These are phyloP conservation scores for Adansonia gregorii DNA, from an alignment of 441 rosid species.

Conservation along the genomic window DNA sequence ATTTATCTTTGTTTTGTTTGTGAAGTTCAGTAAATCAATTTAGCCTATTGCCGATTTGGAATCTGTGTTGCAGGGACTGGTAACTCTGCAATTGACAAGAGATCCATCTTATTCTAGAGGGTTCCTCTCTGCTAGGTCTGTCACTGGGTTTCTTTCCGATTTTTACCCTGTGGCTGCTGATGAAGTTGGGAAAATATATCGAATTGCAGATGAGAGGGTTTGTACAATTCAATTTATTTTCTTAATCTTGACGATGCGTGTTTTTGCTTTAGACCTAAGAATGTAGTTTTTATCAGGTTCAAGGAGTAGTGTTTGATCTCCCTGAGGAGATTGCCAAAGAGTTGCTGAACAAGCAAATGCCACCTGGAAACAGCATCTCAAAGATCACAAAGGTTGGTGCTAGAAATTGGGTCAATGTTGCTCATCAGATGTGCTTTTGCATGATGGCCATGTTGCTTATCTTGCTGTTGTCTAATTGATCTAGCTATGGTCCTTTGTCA, in stretches of 20 bases:
- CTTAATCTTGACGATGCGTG: neutral
- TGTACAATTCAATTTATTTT: slow-evolving; percentile 25
- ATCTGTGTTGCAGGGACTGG: slow-evolving; percentile 70
- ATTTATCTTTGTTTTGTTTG: neutral
- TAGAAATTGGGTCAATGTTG: slow-evolving; percentile 15
- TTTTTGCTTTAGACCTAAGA: neutral
- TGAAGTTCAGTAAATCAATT: neutral
- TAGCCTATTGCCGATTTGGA: neutral
- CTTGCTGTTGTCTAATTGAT: neutral
- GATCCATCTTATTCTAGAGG: slow-evolving; percentile 72
- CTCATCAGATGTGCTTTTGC: neutral
- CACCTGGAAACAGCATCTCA: slow-evolving; percentile 77
- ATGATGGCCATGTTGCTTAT: neutral
- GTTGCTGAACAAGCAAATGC: slow-evolving; percentile 65
- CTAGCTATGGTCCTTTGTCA: neutral
- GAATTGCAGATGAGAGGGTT: slow-evolving; percentile 92
- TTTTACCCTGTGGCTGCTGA: slow-evolving; percentile 85
- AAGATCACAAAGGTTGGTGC: slow-evolving; percentile 74
- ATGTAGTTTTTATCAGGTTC: slow-evolving; percentile 58
- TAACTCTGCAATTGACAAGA: slow-evolving; percentile 79
- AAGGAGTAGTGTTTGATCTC: slow-evolving; percentile 96
- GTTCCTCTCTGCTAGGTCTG: slow-evolving; percentile 80
- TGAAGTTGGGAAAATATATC: slow-evolving; percentile 81
- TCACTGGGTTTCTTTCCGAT: slow-evolving; percentile 86
- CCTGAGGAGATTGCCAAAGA: slow-evolving; percentile 92